Percentiles rank a stretch among this genome's conserved stretches.
Evolutionary conservation across 371 early-diverging fungal genomes (phyloP).

Genomic region (Spraguea lophii): DNA sequence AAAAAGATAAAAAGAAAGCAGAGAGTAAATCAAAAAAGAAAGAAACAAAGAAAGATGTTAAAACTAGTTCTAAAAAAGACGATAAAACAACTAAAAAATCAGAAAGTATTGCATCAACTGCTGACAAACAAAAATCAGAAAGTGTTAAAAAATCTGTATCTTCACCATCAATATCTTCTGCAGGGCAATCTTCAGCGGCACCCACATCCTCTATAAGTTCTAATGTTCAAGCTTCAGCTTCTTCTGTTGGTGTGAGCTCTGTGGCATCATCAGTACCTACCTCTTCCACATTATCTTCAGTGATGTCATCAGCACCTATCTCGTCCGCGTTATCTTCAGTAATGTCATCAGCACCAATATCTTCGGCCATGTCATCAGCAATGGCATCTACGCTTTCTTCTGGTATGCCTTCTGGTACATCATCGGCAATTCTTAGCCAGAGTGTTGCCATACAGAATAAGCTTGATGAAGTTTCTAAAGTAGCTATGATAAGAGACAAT

Average conservation of each 20-base stretch:
- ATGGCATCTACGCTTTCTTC: not conserved
- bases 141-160: not conserved
- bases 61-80: conserved; percentile 1
- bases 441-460: not conserved
- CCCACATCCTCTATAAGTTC: not conserved
- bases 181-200: not conserved
- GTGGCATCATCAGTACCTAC: not conserved
- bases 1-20: conserved; percentile 2
- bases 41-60: not conserved
- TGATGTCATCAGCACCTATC: not conserved
- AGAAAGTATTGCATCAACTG: not conserved
- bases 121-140: not conserved
- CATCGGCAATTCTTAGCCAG: not conserved
- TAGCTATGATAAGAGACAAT: not conserved
- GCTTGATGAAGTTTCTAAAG: not conserved
- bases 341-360: not conserved
- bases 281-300: not conserved
- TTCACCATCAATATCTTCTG: not conserved
- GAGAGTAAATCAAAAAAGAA: conserved; percentile 3
- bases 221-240: not conserved
- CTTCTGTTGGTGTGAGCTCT: conserved; percentile 1
- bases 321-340: not conserved
- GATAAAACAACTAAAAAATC: conserved; percentile 5
- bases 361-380: not conserved
- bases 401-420: not conserved